Evolutionary conservation across 805 yeast species (phyloP).

Genomic region (Wickerhamiella nectarea): DNA sequence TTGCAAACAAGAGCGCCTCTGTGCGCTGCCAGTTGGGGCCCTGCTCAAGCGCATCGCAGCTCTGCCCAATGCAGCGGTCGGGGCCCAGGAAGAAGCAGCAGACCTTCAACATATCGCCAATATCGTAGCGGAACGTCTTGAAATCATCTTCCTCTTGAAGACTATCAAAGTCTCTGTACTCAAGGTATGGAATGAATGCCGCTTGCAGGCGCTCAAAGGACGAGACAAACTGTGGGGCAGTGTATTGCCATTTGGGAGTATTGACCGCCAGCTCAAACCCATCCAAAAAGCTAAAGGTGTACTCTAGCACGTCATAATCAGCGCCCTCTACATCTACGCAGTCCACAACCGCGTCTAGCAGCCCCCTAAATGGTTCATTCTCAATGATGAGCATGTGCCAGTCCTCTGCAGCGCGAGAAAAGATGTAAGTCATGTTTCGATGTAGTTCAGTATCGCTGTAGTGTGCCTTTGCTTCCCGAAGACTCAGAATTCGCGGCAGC

Average conservation of each 20-base stretch:
- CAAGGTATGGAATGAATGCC: slow-evolving; percentile 40
- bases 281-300: slow-evolving; percentile 89
- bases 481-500: slow-evolving; percentile 49
- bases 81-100: slow-evolving; percentile 88
- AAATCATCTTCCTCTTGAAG: slow-evolving; percentile 83
- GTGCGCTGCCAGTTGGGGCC: slow-evolving; percentile 44
- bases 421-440: slow-evolving; percentile 34
- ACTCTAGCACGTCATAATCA: slow-evolving; percentile 79
- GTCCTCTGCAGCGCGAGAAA: slow-evolving; percentile 86
- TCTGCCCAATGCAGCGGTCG: slow-evolving; percentile 38
- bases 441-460: slow-evolving; percentile 16
- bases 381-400: slow-evolving; percentile 84
- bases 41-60: slow-evolving; percentile 2
- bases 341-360: slow-evolving; percentile 59
- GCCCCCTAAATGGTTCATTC: slow-evolving; percentile 45
- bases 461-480: slow-evolving; percentile 9
- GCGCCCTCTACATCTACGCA: slow-evolving; percentile 53
- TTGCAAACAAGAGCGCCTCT: slow-evolving; percentile 79
- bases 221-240: slow-evolving; percentile 31
- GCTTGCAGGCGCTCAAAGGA: slow-evolving; percentile 45
- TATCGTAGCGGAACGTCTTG: slow-evolving; percentile 84
- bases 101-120: slow-evolving; percentile 95
- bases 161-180: slow-evolving; percentile 56
- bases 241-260: not conserved
- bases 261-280: slow-evolving; percentile 15